These are phyloP conservation scores for Coffea eugenioides DNA, from an alignment of 257 asterid genomes.

Conservation along the genomic window DNA sequence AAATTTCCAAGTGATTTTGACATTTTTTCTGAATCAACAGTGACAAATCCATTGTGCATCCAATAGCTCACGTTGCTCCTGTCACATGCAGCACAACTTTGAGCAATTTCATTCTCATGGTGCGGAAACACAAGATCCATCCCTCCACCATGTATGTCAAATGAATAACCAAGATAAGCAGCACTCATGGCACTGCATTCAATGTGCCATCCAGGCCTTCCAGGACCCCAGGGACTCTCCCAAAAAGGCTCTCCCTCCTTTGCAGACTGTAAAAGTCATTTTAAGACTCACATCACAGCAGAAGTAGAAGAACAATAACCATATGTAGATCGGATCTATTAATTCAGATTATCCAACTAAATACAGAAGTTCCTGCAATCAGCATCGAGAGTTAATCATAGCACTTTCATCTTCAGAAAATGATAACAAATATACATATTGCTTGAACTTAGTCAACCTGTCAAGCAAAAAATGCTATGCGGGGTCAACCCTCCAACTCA, in stretches of 20 bases:
- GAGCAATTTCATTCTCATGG: slow-evolving; percentile 99
- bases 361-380: background rate
- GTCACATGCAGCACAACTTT: slow-evolving; percentile 91
- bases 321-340: background rate
- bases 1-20: slow-evolving; percentile 97
- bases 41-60: slow-evolving; percentile 97
- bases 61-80: slow-evolving; percentile 73
- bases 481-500: background rate
- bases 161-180: slow-evolving; percentile 75
- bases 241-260: slow-evolving; percentile 95
- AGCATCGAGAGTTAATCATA: background rate
- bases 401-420: background rate
- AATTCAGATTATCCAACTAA: background rate
- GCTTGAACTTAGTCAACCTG: background rate
- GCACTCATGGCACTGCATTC: slow-evolving; percentile 99
- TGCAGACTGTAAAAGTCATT: slow-evolving; percentile 65
- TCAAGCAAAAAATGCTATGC: background rate
- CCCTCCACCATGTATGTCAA: slow-evolving; percentile 99
- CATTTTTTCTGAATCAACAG: slow-evolving; percentile 89
- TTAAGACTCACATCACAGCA: background rate
- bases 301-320: background rate
- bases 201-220: slow-evolving; percentile 99
- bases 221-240: slow-evolving; percentile 99
- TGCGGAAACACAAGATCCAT: slow-evolving; percentile 98
- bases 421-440: background rate